These are phyloP conservation scores for Alisma plantagoaquatica DNA, from an alignment of 106 monocot species.

Conservation along the genomic window DNA sequence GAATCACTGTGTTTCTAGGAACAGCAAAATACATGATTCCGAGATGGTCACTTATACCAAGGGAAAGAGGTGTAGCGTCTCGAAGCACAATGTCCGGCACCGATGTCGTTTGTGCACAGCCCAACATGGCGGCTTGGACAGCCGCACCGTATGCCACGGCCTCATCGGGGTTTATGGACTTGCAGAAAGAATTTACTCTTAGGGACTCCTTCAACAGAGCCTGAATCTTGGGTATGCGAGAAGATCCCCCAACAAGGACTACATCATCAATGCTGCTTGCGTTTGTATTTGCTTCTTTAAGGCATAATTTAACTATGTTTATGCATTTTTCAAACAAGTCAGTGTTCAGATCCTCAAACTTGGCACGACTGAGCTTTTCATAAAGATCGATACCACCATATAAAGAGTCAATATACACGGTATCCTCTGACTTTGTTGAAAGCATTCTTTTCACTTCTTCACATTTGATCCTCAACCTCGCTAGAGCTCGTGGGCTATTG, in stretches of 20 bases:
- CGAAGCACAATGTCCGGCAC: conserved; percentile 29
- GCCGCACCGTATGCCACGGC: conserved; percentile 12
- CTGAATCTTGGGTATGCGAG: conserved; percentile 12
- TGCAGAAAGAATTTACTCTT: conserved; percentile 27
- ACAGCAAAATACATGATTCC: background rate
- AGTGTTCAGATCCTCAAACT: conserved; percentile 12
- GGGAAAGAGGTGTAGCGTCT: conserved; percentile 20
- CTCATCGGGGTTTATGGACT: conserved; percentile 15
- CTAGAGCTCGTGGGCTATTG: conserved; percentile 2
- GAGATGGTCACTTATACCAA: background rate
- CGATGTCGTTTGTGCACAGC: conserved; percentile 15
- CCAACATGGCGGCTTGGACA: conserved; percentile 14
- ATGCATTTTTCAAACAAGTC: conserved; percentile 56
- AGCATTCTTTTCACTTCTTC: conserved; percentile 12
- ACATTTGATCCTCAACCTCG: background rate
- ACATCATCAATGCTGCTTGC: conserved; percentile 4
- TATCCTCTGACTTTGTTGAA: conserved; percentile 6
- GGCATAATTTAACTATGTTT: conserved; percentile 47
- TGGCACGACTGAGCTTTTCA: conserved; percentile 2
- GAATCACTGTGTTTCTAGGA: conserved; percentile 51
- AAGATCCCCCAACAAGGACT: conserved; percentile 15
- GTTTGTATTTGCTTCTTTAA: conserved; percentile 24
- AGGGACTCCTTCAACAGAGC: conserved; percentile 29
- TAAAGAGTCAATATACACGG: conserved; percentile 11
- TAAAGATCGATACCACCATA: conserved; percentile 14